These are phyloP conservation scores for Vitellaria paradoxa DNA, from an alignment of 179 eudicot species.

Conservation along the genomic window DNA sequence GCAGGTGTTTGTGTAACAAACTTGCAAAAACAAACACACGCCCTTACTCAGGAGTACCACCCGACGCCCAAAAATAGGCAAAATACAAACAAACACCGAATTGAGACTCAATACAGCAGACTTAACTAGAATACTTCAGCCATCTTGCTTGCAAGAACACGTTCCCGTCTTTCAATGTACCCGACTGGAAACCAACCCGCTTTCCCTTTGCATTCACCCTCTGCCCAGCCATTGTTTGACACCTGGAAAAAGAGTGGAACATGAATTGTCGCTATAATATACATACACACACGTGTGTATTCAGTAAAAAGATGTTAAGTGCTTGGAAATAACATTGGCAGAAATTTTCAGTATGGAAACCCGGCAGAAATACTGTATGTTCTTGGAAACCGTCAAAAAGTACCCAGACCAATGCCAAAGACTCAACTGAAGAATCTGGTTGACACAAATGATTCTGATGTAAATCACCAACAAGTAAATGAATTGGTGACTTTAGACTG, in stretches of 20 bases:
- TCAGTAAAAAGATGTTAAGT: conserved; percentile 26
- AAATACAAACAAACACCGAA: background rate
- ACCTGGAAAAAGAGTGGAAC: conserved; percentile 38
- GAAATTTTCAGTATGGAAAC: conserved; percentile 19
- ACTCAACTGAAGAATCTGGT: background rate
- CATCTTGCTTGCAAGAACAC: conserved; percentile 87
- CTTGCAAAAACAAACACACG: too few relatives aligned
- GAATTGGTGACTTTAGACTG: background rate
- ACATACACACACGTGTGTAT: too few relatives aligned
- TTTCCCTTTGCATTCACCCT: conserved; percentile 98
- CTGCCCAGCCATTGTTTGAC: conserved; percentile 94
- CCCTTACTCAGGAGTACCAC: too few relatives aligned
- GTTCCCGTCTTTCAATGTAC: conserved; percentile 89
- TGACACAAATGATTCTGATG: background rate
- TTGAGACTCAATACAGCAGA: background rate
- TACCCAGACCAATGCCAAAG: background rate
- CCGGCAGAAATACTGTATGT: background rate
- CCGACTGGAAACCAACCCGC: conserved; percentile 97
- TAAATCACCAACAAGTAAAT: background rate
- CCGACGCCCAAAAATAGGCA: background rate
- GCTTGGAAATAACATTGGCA: conserved; percentile 67
- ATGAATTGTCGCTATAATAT: background rate
- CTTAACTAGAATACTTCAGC: conserved; percentile 49
- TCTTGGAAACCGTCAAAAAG: background rate
- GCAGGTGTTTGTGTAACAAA: too few relatives aligned